Evolutionary conservation across 345 rosid species (phyloP), one percentile per base, ranked within the genome.

Genomic region (Carallia pectinifolia): DNA sequence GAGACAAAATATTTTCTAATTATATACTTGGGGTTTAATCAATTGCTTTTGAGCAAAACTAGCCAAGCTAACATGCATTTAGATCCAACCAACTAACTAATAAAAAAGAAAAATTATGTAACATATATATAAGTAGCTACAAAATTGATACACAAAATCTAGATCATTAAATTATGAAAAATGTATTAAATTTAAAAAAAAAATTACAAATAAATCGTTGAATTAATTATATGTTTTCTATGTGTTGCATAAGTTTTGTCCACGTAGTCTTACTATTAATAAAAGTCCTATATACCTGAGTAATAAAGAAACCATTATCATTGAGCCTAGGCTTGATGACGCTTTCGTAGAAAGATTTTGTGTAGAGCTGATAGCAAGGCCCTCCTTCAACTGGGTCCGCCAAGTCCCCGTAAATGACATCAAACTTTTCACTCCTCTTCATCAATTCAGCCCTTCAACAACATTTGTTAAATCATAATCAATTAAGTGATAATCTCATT

Each of bases 351-450:
- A 94, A 94, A 36, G 96, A 82, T 80, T 94, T 91, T 36, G 98
- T 94, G 81, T 94, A 94, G 67, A 94, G 98, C 68, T 94, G 91
- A 83, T 91, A 94, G 81, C 98, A 94, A 29, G 98, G 97, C 18
- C 98, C 97, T 56, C 97, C 97, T 84, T 91, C 97, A 40, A 94
- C 96, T 34, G 98, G 98, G 65, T 94, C 98, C 2, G 98, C 97
- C 47, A 94, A 78, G 75, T 94, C 98, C 72, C 98, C 98, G n/a
- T 91, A 87, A 74, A 94, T 94, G 38, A 94, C 75, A 67, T 94
- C 98, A 74, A 81, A 94, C 79, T 84, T 87, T 64, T 86, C 95
- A 67, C 78, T 86, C 66, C 93, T 89, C 53, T 73, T 83, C 87
- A 84, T 86, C 65, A 94, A 74, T 68, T 94, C 97, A 75, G 85